These are phyloP conservation scores for Sclerotinia trifoliorum DNA, from an alignment of 2,329 filamentous ascomycete genomes.

Conservation along the genomic window DNA sequence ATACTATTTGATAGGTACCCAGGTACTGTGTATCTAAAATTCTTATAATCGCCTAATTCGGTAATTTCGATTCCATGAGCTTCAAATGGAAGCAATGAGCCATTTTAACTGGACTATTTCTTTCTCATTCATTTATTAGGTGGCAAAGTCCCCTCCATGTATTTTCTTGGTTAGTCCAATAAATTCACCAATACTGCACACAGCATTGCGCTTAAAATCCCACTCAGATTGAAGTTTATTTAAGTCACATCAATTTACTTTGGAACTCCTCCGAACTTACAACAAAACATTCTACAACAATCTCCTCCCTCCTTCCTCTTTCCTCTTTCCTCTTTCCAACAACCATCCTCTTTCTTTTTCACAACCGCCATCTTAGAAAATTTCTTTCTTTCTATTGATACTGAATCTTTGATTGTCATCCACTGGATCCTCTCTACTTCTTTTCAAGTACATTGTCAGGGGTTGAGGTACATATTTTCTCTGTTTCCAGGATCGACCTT, in stretches of 20 bases:
- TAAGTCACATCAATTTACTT: not conserved
- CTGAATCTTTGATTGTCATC: not conserved
- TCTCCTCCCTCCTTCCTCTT: not conserved
- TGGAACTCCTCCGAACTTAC: not conserved
- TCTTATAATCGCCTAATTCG: constrained; percentile 6
- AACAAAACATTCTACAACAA: not conserved
- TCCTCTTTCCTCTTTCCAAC: not conserved
- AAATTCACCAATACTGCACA: not conserved
- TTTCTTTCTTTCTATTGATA: not conserved
- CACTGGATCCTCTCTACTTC: not conserved
- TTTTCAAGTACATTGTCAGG: not conserved
- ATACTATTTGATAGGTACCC: not conserved
- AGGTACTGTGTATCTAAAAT: not conserved
- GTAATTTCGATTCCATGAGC: not conserved
- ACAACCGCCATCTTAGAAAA: too few species aligned
- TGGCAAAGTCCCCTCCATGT: not conserved
- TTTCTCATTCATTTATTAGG: not conserved
- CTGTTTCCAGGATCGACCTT: not conserved
- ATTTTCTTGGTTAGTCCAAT: not conserved
- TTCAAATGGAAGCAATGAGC: not conserved
- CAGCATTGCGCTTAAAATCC: not conserved
- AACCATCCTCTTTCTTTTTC: not conserved
- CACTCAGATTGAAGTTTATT: not conserved
- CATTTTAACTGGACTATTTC: not conserved
- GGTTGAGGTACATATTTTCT: not conserved